A percentile compares a stretch with the other conserved stretches of the same genome.
phyloP scores from a whole-genome alignment of 2,329 filamentous ascomycete species.

The Arthrocladium fulminans region DNA sequence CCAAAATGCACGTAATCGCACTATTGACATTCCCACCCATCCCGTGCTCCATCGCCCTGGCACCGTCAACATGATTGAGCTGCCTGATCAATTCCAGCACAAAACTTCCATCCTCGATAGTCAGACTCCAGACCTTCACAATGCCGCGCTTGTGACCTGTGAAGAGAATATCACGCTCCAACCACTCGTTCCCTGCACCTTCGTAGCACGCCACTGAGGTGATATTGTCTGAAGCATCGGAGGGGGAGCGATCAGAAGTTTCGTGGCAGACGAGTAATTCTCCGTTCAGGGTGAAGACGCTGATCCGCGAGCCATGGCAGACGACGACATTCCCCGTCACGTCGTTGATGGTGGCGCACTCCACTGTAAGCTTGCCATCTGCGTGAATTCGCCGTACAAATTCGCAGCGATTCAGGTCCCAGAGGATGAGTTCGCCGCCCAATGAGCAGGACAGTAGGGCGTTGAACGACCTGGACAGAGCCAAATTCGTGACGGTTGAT shows the following conservation, averaged over 20 bases:
- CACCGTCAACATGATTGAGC: slow-evolving; percentile 68
- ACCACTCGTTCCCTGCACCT: slow-evolving; percentile 80
- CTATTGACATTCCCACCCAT: slow-evolving; percentile 48
- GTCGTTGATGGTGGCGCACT: slow-evolving; percentile 77
- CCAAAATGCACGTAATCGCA: slow-evolving; percentile 75
- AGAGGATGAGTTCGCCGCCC: slow-evolving; percentile 76
- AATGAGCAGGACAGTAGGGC: slow-evolving; percentile 74
- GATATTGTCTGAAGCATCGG: slow-evolving; percentile 70
- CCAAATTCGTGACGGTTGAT: slow-evolving; percentile 69
- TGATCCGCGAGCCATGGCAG: slow-evolving; percentile 64
- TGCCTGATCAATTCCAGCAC: slow-evolving; percentile 68
- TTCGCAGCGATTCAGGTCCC: slow-evolving; percentile 85
- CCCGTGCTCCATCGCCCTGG: no score
- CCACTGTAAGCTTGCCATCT: slow-evolving; percentile 43
- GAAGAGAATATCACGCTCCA: slow-evolving; percentile 76
- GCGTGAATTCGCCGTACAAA: slow-evolving; percentile 64
- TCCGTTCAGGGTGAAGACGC: slow-evolving; percentile 83
- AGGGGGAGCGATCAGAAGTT: slow-evolving; percentile 51
- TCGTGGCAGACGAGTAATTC: slow-evolving; percentile 72
- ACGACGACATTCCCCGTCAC: slow-evolving; percentile 83
- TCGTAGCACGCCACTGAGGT: slow-evolving; percentile 87
- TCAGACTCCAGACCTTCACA: slow-evolving; percentile 59
- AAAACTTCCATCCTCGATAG: slow-evolving; percentile 41
- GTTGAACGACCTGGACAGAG: slow-evolving; percentile 79
- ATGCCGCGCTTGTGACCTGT: slow-evolving; percentile 78